Conservation (phyloP, 1,284 basidiomycete species). For the Butyriboletus appendiculatus region DNA sequence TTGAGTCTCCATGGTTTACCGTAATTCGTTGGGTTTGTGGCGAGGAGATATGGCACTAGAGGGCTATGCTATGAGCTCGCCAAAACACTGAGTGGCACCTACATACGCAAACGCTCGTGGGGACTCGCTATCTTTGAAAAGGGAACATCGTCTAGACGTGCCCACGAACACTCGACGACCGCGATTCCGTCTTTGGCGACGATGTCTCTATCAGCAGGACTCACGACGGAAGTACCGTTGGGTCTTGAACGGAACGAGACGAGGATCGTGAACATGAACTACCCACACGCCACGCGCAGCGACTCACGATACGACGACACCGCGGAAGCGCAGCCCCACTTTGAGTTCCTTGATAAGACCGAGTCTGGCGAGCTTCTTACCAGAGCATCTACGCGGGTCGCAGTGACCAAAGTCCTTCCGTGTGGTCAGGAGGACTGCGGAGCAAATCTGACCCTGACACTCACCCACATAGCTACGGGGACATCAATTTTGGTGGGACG, state of each 20-base stretch:
- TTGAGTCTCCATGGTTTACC: slow-evolving; percentile 92
- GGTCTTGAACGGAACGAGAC: slow-evolving; percentile 55
- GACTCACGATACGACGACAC: slow-evolving; percentile 89
- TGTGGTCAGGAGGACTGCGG: background rate
- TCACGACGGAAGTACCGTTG: slow-evolving; percentile 80
- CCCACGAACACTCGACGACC: slow-evolving; percentile 98
- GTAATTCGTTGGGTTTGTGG: slow-evolving; percentile 94
- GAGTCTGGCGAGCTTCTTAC: slow-evolving; percentile 89
- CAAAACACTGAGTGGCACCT: background rate
- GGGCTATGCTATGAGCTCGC: background rate
- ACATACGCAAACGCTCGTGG: slow-evolving; percentile 86
- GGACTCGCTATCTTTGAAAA: slow-evolving; percentile 93
- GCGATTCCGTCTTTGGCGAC: slow-evolving; percentile 80
- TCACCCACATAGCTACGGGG: slow-evolving; percentile 88
- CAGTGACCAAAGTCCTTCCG: slow-evolving; percentile 94
- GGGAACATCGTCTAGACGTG: slow-evolving; percentile 90
- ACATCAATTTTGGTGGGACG: slow-evolving; percentile 47
- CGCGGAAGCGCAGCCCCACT: slow-evolving; percentile 87
- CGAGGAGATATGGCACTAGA: slow-evolving; percentile 88
- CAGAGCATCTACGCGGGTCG: slow-evolving; percentile 92
- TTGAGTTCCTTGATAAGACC: slow-evolving; percentile 85
- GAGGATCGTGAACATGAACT: background rate
- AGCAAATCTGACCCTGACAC: slow-evolving; percentile 29
- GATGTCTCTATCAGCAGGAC: slow-evolving; percentile 85
- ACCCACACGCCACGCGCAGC: background rate